Evolutionary conservation across 306 rosid species (phyloP).

Genomic region (Luffa acutangula): DNA sequence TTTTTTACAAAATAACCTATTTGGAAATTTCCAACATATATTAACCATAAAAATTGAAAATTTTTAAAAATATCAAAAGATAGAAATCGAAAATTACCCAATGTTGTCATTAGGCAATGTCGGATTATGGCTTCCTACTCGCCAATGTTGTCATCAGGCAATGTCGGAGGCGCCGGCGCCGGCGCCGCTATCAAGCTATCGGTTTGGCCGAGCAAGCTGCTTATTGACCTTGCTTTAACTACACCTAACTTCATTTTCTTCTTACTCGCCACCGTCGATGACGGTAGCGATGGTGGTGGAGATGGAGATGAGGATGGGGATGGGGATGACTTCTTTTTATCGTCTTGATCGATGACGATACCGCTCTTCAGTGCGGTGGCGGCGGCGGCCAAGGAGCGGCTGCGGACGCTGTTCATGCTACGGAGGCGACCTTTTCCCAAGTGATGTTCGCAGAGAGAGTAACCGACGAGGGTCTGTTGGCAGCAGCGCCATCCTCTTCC

Average conservation of each 20-base stretch:
- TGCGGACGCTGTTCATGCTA: conserved; percentile 74
- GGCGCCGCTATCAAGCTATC: conserved; percentile 18
- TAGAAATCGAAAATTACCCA: not conserved
- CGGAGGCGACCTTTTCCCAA: conserved; percentile 84
- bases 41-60: not conserved
- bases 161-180: not conserved
- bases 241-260: conserved; percentile 28
- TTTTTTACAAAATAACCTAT: not conserved
- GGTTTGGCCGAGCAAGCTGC: conserved; percentile 78
- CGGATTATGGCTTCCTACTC: not conserved
- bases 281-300: not conserved
- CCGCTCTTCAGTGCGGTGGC: not conserved
- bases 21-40: not conserved
- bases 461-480: conserved; percentile 91
- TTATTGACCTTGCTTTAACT: conserved; percentile 82
- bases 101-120: not conserved
- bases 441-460: conserved; percentile 96
- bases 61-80: not conserved
- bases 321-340: not conserved
- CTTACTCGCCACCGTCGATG: not conserved
- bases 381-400: conserved; percentile 20
- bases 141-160: not conserved
- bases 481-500: conserved; percentile 97
- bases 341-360: not conserved
- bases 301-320: not conserved